Evolutionary conservation across 1,284 basidiomycete species (phyloP).

Genomic region (Sphaerobolus stellatus): DNA sequence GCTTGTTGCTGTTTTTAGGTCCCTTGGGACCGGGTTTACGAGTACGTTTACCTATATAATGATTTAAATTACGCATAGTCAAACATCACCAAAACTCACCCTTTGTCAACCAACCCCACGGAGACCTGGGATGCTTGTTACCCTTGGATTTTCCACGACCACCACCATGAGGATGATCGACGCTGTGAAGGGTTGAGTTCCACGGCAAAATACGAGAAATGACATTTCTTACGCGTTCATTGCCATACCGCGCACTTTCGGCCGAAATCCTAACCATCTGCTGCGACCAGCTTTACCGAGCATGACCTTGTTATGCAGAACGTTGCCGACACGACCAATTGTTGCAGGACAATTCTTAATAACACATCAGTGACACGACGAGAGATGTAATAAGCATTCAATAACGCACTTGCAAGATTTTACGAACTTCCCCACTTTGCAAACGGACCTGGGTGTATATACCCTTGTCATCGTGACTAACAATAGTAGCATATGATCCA

Average conservation of each 20-base stretch:
- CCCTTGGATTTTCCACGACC: constrained; percentile 98
- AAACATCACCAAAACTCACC: constrained; percentile 39
- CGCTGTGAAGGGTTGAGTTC: constrained; percentile 39
- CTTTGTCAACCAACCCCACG: constrained; percentile 91
- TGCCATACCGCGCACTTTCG: constrained; percentile 92
- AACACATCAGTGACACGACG: not conserved
- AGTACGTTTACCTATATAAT: constrained; percentile 59
- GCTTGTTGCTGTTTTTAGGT: constrained; percentile 90
- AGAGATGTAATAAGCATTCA: no score
- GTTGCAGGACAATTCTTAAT: constrained; percentile 75
- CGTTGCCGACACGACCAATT: constrained; percentile 91
- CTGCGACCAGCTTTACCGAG: constrained; percentile 91
- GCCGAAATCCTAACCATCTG: constrained; percentile 86
- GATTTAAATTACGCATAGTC: not conserved
- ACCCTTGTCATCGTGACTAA: constrained; percentile 68
- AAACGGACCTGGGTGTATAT: constrained; percentile 83
- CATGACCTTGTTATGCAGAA: constrained; percentile 81
- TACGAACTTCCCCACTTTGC: constrained; percentile 91
- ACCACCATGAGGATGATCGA: constrained; percentile 97
- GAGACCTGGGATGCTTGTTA: constrained; percentile 88
- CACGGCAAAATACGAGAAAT: constrained; percentile 3
- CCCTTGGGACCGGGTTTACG: constrained; percentile 86
- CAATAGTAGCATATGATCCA: constrained; percentile 82
- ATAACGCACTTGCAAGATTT: constrained; percentile 58
- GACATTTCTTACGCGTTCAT: constrained; percentile 84